Evolutionary conservation across 768 basidiomycete species (phyloP), one percentile per base, ranked within the genome.

Genomic region (Lactarius akahatsu): DNA sequence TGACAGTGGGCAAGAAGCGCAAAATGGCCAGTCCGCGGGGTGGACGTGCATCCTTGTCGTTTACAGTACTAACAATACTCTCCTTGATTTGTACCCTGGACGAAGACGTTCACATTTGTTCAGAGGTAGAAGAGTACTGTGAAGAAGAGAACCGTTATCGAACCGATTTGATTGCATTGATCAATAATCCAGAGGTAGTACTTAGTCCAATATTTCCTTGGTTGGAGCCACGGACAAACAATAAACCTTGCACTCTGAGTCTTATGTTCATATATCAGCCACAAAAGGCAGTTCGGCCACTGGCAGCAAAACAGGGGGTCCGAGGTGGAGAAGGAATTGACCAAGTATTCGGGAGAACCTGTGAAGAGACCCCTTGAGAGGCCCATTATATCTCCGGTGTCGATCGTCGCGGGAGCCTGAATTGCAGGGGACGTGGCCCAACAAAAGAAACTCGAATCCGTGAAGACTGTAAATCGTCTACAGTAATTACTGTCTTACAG

Each of bases 1-100:
- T 75, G 0, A 74, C 78, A 5, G 82, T 80, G 2, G 86, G 86
- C 2, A 91, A 92, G 77, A 94, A 94, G 79, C 81, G 92, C 76
- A n/a, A 94, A 83, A 94, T 93, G 81, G 92, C 92, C 13, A 9
- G 20, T 40, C 38, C 23, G 28, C n/a, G 32, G 32, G 32, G 9
- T 54, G 30, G 57, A 57, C 52, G 60, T 36, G 23, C 56, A 23
- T 41, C 47, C 6, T 58, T 63, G 66, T 63, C 59, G 61, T 36
- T n/a, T 63, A 66, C 54, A 32, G 32, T 32, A 32, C 32, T 32
- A 32, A 32, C 57, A 59, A 57, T 59, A 65, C 23, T 9, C n/a
- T 34, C 20, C 6, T 41, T 34, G 18, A 40, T 20, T 3, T 20
- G 45, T 32, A 32, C 32, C 20, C 36, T 4, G 11, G 26, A 26